These are phyloP conservation scores for Rhizopus sp. DNA, from an alignment of 371 early-diverging fungal genomes.

Conservation along the genomic window DNA sequence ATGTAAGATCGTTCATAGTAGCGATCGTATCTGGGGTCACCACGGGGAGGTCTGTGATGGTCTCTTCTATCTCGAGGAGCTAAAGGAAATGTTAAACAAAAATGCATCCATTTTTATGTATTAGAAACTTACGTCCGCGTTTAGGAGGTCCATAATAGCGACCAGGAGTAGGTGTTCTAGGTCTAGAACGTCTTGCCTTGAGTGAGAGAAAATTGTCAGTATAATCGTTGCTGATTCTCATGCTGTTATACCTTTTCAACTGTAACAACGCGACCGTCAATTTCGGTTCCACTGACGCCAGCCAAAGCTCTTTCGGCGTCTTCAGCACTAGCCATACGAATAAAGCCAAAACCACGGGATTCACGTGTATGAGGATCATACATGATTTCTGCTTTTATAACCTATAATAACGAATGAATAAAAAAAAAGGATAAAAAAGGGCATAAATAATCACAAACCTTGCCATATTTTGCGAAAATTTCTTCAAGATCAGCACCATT, in stretches of 20 bases:
- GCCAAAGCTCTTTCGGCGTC: conserved; percentile 76
- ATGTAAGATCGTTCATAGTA: conserved; percentile 57
- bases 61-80: conserved; percentile 34
- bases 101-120: neutral
- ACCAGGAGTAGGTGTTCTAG: conserved; percentile 88
- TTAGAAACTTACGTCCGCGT: conserved; percentile 37
- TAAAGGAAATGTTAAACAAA: conserved; percentile 15
- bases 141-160: conserved; percentile 85
- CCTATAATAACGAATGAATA: conserved; percentile 31
- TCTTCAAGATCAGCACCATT: conserved; percentile 69
- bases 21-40: conserved; percentile 48
- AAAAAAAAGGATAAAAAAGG: no score
- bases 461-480: conserved; percentile 77
- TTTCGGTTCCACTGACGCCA: conserved; percentile 63
- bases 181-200: conserved; percentile 69
- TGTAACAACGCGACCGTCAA: conserved; percentile 74
- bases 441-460: conserved; percentile 34
- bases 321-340: conserved; percentile 71
- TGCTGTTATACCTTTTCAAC: conserved; percentile 66
- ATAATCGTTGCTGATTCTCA: neutral
- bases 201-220: neutral
- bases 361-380: conserved; percentile 82
- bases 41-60: conserved; percentile 43
- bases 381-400: conserved; percentile 74
- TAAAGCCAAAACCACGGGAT: conserved; percentile 85